Evolutionary conservation across 345 rosid genomes (phyloP).

Genomic region (Turnera subulata): DNA sequence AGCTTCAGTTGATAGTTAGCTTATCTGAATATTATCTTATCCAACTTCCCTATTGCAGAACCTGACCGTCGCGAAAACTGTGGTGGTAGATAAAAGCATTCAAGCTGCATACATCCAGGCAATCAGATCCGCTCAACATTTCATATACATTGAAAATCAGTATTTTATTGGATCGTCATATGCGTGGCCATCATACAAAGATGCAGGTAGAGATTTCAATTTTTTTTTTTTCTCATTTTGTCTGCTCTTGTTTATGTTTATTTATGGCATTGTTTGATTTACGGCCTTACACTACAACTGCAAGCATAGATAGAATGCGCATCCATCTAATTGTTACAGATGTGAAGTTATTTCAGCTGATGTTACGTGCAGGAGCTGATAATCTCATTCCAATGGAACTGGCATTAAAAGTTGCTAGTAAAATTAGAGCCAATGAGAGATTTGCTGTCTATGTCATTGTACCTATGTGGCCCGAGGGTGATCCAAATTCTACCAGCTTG

Average conservation of each 20-base stretch:
- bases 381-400: constrained; percentile 93
- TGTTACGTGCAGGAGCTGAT: constrained; percentile 71
- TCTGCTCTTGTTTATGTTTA: not conserved
- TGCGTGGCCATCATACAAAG: constrained; percentile 82
- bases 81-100: constrained; percentile 87
- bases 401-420: constrained; percentile 86
- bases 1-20: not conserved
- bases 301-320: not conserved
- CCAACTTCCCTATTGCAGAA: constrained; percentile 81
- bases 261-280: not conserved
- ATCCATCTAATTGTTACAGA: not conserved
- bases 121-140: constrained; percentile 96
- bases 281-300: no score
- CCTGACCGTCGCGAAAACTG: constrained; percentile 56
- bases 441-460: constrained; percentile 81
- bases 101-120: constrained; percentile 94
- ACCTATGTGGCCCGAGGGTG: constrained; percentile 99
- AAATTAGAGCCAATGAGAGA: constrained; percentile 84
- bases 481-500: constrained; percentile 63
- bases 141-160: constrained; percentile 95
- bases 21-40: no score
- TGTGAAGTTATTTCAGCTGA: not conserved
- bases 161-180: constrained; percentile 96
- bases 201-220: constrained; percentile 59
- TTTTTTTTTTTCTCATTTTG: not conserved